Conservation (phyloP, 257 asterid species). For the Paraleonurus japonicus region DNA sequence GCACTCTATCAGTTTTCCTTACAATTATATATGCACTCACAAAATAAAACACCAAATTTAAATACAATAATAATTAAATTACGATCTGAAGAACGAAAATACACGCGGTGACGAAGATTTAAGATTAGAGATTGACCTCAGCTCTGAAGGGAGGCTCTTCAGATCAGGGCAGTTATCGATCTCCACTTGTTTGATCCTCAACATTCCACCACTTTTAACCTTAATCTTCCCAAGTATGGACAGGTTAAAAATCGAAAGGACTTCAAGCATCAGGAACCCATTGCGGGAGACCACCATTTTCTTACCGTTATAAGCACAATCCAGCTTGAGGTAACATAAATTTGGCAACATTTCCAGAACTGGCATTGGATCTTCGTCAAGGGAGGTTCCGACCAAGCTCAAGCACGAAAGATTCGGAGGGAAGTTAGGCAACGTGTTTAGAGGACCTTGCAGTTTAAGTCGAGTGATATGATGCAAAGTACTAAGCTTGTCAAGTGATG, state of each 20-base stretch:
- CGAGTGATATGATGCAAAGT: background rate
- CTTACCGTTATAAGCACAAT: background rate
- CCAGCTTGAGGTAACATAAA: constrained; percentile 2
- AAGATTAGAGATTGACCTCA: background rate
- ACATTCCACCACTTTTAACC: background rate
- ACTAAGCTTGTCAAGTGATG: background rate
- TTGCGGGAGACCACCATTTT: constrained; percentile 1
- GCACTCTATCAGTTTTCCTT: too few species aligned
- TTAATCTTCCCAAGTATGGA: background rate
- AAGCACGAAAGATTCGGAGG: constrained; percentile 26
- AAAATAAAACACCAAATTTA: too few species aligned
- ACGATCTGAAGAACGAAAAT: too few species aligned
- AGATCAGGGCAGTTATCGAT: background rate
- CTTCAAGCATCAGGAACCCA: constrained; percentile 15
- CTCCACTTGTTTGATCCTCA: background rate
- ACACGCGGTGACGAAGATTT: background rate
- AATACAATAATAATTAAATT: too few species aligned
- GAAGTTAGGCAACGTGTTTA: constrained; percentile 8
- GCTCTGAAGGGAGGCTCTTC: background rate
- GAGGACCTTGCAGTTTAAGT: constrained; percentile 10
- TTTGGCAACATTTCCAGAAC: constrained; percentile 16
- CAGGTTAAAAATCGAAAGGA: background rate
- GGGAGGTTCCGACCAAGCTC: background rate
- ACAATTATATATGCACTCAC: too few species aligned
- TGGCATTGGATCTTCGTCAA: constrained; percentile 18